These are phyloP conservation scores for Cryptosporidium sp. DNA, from an alignment of 169 alveolate species.

Conservation along the genomic window DNA sequence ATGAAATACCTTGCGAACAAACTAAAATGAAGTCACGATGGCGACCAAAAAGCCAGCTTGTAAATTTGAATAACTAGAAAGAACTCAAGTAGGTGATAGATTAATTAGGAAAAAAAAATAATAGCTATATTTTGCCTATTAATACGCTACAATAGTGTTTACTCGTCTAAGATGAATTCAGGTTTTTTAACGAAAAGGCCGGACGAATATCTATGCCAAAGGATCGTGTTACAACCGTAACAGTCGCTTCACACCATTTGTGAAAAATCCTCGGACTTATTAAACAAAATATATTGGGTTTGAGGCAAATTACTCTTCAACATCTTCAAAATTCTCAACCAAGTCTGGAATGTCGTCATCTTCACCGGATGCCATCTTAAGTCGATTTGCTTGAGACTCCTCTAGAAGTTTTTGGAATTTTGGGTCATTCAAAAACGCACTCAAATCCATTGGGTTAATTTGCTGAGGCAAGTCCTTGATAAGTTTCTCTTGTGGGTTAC, in stretches of 20 bases:
- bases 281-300: background rate
- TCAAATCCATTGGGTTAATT: constrained; percentile 83
- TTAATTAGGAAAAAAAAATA: constrained; percentile 45
- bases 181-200: constrained; percentile 5
- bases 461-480: constrained; percentile 84
- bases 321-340: constrained; percentile 86
- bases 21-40: constrained; percentile 5
- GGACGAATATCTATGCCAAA: background rate
- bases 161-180: constrained; percentile 6
- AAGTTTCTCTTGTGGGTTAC: constrained; percentile 91
- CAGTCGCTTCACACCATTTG: background rate
- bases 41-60: background rate
- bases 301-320: constrained; percentile 30
- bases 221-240: background rate
- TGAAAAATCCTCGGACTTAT: background rate
- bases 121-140: constrained; percentile 71
- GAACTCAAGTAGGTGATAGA: background rate
- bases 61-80: background rate
- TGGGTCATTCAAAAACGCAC: constrained; percentile 77
- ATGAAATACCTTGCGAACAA: constrained; percentile 53
- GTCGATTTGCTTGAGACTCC: constrained; percentile 69
- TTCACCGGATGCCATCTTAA: constrained; percentile 5
- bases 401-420: constrained; percentile 77
- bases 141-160: constrained; percentile 19
- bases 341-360: constrained; percentile 83